phyloP scores from a whole-genome alignment of 805 yeast species.

The Candida vartiovaarae region DNA sequence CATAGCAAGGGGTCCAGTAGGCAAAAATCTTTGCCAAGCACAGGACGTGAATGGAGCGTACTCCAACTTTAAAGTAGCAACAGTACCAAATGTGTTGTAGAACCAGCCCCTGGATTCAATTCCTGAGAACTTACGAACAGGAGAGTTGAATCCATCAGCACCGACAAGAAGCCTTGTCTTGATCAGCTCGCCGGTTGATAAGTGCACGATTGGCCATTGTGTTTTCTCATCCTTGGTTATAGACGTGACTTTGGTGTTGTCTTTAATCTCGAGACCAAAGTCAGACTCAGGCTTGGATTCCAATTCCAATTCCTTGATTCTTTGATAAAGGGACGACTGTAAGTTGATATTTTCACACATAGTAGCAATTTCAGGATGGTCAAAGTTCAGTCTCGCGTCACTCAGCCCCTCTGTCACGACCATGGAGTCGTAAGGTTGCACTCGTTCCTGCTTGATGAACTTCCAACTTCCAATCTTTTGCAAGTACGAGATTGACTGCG shows the following conservation, averaged over 20 bases:
- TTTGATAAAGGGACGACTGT: slow-evolving; percentile 61
- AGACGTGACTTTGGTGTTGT: slow-evolving; percentile 58
- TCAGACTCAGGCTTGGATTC: slow-evolving; percentile 17
- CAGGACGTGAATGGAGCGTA: slow-evolving; percentile 60
- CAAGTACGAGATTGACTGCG: slow-evolving; percentile 63
- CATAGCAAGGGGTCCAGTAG: slow-evolving; percentile 89
- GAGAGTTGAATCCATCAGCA: slow-evolving; percentile 94
- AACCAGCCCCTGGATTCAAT: slow-evolving; percentile 91
- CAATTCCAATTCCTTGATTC: slow-evolving; percentile 40
- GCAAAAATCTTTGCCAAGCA: slow-evolving; percentile 93
- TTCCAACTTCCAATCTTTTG: slow-evolving; percentile 72
- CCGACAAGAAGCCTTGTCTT: slow-evolving; percentile 80
- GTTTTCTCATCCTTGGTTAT: slow-evolving; percentile 36
- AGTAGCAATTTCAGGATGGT: slow-evolving; percentile 57
- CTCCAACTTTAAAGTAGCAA: slow-evolving; percentile 74
- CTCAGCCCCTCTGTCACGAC: slow-evolving; percentile 81
- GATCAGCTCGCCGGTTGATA: slow-evolving; percentile 56
- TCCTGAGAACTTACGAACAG: slow-evolving; percentile 74
- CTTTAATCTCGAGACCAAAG: slow-evolving; percentile 39
- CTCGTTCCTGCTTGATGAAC: slow-evolving; percentile 58
- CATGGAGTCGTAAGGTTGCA: slow-evolving; percentile 74
- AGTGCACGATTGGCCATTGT: slow-evolving; percentile 72
- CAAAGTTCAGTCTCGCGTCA: slow-evolving; percentile 65
- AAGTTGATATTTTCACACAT: slow-evolving; percentile 88
- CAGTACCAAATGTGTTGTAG: slow-evolving; percentile 85